phyloP scores from a whole-genome alignment of 140 eudicot genomes.

The Ambrosia hybrid region DNA sequence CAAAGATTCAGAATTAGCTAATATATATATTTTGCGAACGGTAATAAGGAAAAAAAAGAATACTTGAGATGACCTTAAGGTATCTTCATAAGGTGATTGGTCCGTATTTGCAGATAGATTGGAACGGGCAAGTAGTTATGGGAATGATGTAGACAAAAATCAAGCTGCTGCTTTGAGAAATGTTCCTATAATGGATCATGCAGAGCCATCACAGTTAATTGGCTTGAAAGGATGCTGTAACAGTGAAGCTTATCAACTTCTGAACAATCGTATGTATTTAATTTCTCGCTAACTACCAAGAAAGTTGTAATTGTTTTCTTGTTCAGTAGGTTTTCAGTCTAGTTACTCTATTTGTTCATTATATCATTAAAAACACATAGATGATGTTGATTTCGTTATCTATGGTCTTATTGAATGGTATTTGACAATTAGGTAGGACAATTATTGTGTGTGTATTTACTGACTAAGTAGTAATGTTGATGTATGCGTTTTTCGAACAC shows the following conservation, averaged over 20 bases:
- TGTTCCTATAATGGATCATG: conserved; percentile 46
- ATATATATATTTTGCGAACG: neutral
- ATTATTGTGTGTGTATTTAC: neutral
- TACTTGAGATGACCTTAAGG: conserved; percentile 1
- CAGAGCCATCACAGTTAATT: conserved; percentile 57
- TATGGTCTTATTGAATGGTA: conserved; percentile 1
- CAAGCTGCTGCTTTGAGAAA: conserved; percentile 45
- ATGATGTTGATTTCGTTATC: neutral
- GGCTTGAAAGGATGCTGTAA: conserved; percentile 64
- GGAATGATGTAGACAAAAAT: conserved; percentile 57
- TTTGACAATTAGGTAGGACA: neutral
- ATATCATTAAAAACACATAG: neutral
- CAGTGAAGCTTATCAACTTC: conserved; percentile 75
- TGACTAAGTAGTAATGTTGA: neutral
- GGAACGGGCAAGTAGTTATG: conserved; percentile 53
- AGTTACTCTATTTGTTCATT: neutral
- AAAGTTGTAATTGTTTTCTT: neutral
- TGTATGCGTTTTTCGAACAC: conserved; percentile 1
- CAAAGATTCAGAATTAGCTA: conserved; percentile 9
- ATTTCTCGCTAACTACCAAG: conserved; percentile 10
- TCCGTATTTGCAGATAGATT: conserved; percentile 52
- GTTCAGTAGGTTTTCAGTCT: conserved; percentile 6
- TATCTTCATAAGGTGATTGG: conserved; percentile 23
- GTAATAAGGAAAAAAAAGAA: neutral
- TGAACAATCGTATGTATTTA: conserved; percentile 64